Evolutionary conservation across 2,329 filamentous ascomycete genomes (phyloP).

Genomic region (Aspergillus quadrilineatus): DNA sequence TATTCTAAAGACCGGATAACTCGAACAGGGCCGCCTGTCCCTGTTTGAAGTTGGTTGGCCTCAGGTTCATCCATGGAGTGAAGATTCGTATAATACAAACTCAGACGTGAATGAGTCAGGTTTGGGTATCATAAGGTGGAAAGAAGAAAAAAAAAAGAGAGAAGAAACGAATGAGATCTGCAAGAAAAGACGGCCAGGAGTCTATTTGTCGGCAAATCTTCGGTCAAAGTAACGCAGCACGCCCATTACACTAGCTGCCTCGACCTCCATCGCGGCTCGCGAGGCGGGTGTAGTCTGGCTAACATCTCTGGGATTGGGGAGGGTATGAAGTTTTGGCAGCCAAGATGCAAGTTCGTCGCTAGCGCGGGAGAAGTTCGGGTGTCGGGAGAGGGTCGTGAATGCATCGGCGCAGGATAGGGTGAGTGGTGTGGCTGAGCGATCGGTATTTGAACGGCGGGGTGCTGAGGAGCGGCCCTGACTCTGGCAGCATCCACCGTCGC

Average conservation of each 20-base stretch:
- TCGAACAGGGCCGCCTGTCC: background rate
- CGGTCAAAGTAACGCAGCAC: conserved; percentile 80
- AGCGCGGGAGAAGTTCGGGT: conserved; percentile 72
- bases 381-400: conserved; percentile 74
- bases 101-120: conserved; percentile 25
- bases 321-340: conserved; percentile 70
- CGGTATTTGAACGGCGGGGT: conserved; percentile 20
- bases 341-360: conserved; percentile 72
- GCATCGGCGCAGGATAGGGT: conserved; percentile 73
- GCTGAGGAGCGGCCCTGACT: conserved; percentile 44
- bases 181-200: background rate
- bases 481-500: conserved; percentile 64
- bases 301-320: conserved; percentile 40
- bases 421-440: conserved; percentile 37
- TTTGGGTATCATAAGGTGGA: conserved; percentile 27
- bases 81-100: conserved; percentile 28
- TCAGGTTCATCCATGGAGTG: background rate
- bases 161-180: conserved; percentile 7
- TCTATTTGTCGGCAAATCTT: conserved; percentile 56
- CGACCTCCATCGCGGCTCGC: conserved; percentile 68
- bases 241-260: conserved; percentile 81
- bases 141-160: conserved; percentile 11
- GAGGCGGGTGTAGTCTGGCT: conserved; percentile 19
- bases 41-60: background rate
- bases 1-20: background rate